Conservation (phyloP, 768 basidiomycete species). For the Psilocybe subaeruginosa region DNA sequence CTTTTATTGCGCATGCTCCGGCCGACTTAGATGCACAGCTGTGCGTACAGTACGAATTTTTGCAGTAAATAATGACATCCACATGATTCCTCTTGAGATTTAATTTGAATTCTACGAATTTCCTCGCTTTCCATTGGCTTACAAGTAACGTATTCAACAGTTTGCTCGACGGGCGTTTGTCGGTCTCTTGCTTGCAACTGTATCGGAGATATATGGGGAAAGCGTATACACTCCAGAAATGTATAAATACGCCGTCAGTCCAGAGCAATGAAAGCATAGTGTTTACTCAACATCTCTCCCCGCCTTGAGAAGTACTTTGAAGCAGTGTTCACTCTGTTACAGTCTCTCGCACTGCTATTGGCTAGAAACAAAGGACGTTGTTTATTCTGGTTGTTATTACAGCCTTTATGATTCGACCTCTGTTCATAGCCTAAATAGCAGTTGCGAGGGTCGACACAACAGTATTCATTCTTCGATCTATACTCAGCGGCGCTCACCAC, state of each 20-base stretch:
- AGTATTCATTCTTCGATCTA: conserved; percentile 5
- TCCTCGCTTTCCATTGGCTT: conserved; percentile 11
- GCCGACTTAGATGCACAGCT: conserved; percentile 20
- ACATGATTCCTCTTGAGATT: conserved; percentile 12
- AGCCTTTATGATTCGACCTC: conserved; percentile 34
- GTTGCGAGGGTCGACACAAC: conserved; percentile 38
- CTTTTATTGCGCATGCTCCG: conserved; percentile 22
- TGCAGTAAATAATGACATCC: conserved; percentile 11
- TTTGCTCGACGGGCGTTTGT: neutral
- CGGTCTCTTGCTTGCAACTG: conserved; percentile 2
- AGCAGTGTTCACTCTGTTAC: neutral
- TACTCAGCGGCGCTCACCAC: neutral
- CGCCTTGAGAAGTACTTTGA: neutral
- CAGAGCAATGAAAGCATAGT: neutral
- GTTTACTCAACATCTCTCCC: neutral
- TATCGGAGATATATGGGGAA: neutral
- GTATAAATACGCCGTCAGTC: conserved; percentile 20
- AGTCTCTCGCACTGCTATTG: conserved; percentile 20
- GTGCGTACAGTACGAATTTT: conserved; percentile 6
- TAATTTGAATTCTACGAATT: conserved; percentile 33
- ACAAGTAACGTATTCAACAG: neutral
- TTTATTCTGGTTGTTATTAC: conserved; percentile 27
- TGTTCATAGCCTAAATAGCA: conserved; percentile 68
- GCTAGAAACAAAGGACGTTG: conserved; percentile 9
- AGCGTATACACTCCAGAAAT: neutral